Conservation (phyloP, 305 asterid genomes). For the Solanum chacoense region DNA sequence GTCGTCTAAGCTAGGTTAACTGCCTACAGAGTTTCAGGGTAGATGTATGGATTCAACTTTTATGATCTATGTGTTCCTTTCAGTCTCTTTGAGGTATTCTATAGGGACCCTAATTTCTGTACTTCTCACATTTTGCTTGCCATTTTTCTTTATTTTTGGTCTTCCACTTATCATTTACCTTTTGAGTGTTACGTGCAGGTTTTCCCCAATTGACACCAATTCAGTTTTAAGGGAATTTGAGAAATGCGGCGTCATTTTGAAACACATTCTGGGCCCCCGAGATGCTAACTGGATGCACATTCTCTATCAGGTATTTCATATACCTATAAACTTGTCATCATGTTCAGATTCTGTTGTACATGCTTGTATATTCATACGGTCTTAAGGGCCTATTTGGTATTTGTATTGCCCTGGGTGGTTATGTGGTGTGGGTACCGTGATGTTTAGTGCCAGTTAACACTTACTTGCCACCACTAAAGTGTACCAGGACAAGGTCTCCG, state of each 20-base stretch:
- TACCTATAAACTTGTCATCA: not conserved
- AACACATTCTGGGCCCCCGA: slow-evolving; percentile 93
- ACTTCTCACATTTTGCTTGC: not conserved
- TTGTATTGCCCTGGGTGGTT: not conserved
- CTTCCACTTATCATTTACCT: not conserved
- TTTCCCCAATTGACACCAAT: slow-evolving; percentile 86
- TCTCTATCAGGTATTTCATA: slow-evolving; percentile 62
- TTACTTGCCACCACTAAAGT: not conserved
- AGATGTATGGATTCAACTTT: not conserved
- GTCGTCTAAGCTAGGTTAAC: not conserved
- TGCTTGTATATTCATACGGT: not conserved
- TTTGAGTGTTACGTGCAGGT: slow-evolving; percentile 32
- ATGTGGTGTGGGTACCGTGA: not conserved
- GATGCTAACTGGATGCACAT: slow-evolving; percentile 98
- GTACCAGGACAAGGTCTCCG: not conserved
- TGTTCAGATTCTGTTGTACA: not conserved
- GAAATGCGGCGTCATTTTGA: slow-evolving; percentile 79
- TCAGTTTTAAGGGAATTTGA: slow-evolving; percentile 85
- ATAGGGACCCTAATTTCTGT: not conserved
- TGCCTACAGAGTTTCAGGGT: not conserved
- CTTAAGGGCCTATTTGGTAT: not conserved
- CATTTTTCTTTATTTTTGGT: not conserved
- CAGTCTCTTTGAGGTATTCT: not conserved
- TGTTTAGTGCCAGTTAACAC: not conserved
- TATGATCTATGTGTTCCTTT: not conserved